Base-by-base conservation (phyloP, 768 basidiomycete species). In the Boletus insuetus region DNA sequence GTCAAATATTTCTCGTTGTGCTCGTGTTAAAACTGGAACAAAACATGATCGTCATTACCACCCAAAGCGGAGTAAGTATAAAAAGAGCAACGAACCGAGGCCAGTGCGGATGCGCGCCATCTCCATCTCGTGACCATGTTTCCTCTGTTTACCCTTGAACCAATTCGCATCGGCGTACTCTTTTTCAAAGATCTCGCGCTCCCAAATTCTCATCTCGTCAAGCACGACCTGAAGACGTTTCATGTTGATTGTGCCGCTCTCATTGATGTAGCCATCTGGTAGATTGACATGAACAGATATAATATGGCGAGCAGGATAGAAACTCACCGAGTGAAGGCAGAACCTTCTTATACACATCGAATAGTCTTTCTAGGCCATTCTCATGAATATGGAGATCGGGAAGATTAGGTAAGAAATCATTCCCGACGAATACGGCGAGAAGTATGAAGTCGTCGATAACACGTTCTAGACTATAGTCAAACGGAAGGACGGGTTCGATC, bases 381-480 rank as follows among this genome's bases (percentile, higher is more conserved):
- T 97, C 93, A 65, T 98, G 94, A 69, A 99, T 98, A 69, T 98
- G 97, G 26, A 99, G 72, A 70, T 97, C 94, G 6, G 97, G 97
- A 54, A 99, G 73, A 74, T 98, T 91, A 9, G 96, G 97, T 59
- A 98, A 72, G 74, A 98, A 98, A 74, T 98, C 96, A 68, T 98
- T 99, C 32, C 97, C 97, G 48, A 98, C 87, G 64, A 99, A 99
- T 26, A 98, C 93, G 22, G 94, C 92, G 62, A 99, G 83, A 8
- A 98, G 78, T 65, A 98, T 90, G 73, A 98, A 98, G 75, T 99
- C 97, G 71, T 99, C 96, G 67, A 99, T 96, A 71, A 99, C 79
- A 35, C 91, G 86, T 69, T 99, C 97, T 58, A 98, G 82, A 67
- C 79, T 89, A 72, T 98, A 98, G 31, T 77, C 74, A 77, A 98